These are phyloP conservation scores for Hanseniaspora uvarum DNA, from an alignment of 1,139 yeast species.

Conservation along the genomic window DNA sequence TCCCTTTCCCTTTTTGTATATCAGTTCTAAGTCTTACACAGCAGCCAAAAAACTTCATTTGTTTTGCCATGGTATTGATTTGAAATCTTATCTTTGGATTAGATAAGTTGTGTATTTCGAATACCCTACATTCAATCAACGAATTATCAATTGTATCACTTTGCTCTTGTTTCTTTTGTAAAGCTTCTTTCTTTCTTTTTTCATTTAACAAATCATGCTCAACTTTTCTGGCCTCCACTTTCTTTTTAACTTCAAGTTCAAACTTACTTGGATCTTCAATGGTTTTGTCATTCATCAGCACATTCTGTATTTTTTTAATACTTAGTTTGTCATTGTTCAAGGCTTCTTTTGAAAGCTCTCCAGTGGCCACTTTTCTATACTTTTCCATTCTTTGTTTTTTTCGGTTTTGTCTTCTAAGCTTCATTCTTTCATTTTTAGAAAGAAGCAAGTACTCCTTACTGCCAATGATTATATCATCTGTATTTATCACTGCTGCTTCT, in stretches of 20 bases:
- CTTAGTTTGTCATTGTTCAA: slow-evolving; percentile 58
- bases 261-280: slow-evolving; percentile 81
- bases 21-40: slow-evolving; percentile 34
- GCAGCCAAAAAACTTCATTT: slow-evolving; percentile 55
- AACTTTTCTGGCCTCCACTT: slow-evolving; percentile 53
- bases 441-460: slow-evolving; percentile 26
- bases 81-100: slow-evolving; percentile 65
- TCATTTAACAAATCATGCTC: slow-evolving; percentile 55
- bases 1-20: slow-evolving; percentile 36
- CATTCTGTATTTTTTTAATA: slow-evolving; percentile 60
- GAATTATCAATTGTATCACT: background rate
- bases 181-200: slow-evolving; percentile 36
- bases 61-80: slow-evolving; percentile 70
- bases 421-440: slow-evolving; percentile 68
- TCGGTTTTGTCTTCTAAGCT: slow-evolving; percentile 63
- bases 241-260: slow-evolving; percentile 59
- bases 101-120: slow-evolving; percentile 42
- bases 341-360: slow-evolving; percentile 75
- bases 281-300: slow-evolving; percentile 66
- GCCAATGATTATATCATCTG: background rate
- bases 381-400: slow-evolving; percentile 53
- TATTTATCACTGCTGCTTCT: slow-evolving; percentile 30
- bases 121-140: slow-evolving; percentile 47
- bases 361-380: slow-evolving; percentile 72
- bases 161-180: slow-evolving; percentile 18